Conservation (phyloP, 257 asterid species). For the Solanum chmielewskii region DNA sequence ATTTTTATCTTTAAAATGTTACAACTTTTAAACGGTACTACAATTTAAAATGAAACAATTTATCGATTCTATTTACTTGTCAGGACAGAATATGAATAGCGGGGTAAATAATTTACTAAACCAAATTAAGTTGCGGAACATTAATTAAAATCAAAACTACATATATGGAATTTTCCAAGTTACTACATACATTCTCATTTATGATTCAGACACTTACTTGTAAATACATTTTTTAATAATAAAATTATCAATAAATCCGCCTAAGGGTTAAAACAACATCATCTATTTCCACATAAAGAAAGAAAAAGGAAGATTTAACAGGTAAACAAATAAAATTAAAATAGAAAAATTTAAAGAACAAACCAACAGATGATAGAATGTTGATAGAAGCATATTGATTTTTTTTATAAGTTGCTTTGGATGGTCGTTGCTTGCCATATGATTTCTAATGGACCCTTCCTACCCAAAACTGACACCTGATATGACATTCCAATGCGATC, state of each 20-base stretch:
- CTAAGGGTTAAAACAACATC: no score
- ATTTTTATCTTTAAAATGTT: no score
- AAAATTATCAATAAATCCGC: no score
- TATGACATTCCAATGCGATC: conserved; percentile 28
- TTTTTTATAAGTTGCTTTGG: conserved; percentile 64
- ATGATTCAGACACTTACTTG: not conserved
- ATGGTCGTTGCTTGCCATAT: conserved; percentile 92
- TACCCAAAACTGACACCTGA: conserved; percentile 16
- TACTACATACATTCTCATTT: no score
- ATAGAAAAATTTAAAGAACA: not conserved
- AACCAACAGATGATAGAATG: conserved; percentile 57
- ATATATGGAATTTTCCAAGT: no score
- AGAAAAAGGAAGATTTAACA: not conserved
- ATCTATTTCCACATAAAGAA: not conserved
- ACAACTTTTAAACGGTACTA: not conserved
- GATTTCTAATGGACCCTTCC: conserved; percentile 70
- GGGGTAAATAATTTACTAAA: no score
- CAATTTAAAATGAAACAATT: no score
- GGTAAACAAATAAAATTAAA: not conserved
- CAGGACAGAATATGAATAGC: no score
- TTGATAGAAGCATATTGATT: conserved; percentile 54
- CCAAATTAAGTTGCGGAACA: no score
- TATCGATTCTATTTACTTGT: not conserved
- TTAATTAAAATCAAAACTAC: no score
- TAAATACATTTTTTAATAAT: no score